Percentiles rank a stretch among this genome's conserved stretches.
Evolutionary conservation across 768 basidiomycete species (phyloP).

Genomic region (Lentinula guzmanii): DNA sequence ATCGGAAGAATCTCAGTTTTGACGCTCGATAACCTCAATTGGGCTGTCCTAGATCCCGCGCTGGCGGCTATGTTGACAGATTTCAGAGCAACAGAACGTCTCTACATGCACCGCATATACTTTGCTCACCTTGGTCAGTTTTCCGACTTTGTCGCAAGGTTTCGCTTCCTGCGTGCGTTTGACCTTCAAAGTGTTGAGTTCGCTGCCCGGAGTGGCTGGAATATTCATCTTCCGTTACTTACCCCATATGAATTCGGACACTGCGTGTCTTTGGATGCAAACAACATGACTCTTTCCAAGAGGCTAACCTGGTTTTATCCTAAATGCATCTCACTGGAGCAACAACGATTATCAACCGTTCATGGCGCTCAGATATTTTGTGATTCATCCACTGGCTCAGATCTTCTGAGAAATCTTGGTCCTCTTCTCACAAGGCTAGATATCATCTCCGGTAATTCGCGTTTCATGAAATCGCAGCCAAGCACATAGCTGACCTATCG

Average conservation of each 20-base stretch:
- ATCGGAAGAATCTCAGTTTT: neutral
- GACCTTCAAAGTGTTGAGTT: slow-evolving; percentile 1
- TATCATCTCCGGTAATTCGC: slow-evolving; percentile 4
- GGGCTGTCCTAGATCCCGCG: slow-evolving; percentile 5
- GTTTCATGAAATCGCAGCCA: neutral
- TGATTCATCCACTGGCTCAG: slow-evolving; percentile 3
- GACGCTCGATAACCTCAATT: slow-evolving; percentile 1
- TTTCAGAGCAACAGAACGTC: neutral
- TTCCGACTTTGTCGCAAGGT: slow-evolving; percentile 6
- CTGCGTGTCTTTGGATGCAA: neutral
- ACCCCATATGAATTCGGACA: neutral
- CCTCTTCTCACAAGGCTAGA: slow-evolving; percentile 7
- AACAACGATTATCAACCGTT: neutral
- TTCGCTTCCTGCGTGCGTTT: neutral
- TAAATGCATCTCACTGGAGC: neutral
- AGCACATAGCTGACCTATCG: neutral
- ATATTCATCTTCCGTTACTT: too few relatives aligned
- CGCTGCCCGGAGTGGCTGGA: neutral
- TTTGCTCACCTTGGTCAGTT: neutral
- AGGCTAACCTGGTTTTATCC: slow-evolving; percentile 1
- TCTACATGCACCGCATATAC: neutral
- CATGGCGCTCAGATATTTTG: neutral
- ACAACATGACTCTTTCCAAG: neutral
- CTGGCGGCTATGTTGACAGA: neutral
- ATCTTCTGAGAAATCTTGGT: slow-evolving; percentile 7